These are phyloP conservation scores for Musa itinerans DNA, from an alignment of 176 grass and related monocot species.

Conservation along the genomic window DNA sequence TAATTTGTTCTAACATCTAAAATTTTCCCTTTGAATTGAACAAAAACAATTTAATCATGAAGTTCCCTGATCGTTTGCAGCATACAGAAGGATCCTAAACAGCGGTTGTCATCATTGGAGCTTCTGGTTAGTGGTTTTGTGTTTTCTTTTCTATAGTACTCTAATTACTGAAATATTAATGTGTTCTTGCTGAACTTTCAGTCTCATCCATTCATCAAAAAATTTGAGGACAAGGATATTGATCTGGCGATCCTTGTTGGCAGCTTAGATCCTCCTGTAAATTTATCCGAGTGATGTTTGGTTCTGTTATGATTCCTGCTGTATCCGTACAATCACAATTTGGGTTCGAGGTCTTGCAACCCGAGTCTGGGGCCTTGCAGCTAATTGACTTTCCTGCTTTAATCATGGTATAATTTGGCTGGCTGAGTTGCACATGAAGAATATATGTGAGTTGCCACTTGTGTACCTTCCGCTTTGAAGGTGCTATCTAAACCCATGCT, in stretches of 20 bases:
- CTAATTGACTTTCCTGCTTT: background rate
- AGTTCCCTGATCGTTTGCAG: slow-evolving; percentile 27
- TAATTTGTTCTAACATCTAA: background rate
- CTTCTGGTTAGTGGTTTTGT: slow-evolving; percentile 58
- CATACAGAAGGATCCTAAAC: slow-evolving; percentile 69
- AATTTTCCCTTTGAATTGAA: background rate
- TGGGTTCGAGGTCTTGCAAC: background rate
- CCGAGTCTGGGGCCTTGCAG: background rate
- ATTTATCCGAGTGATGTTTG: slow-evolving; percentile 40
- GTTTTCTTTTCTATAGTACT: background rate
- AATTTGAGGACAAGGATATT: slow-evolving; percentile 85
- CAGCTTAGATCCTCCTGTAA: slow-evolving; percentile 75
- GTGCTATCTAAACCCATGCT: background rate
- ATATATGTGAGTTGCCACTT: background rate
- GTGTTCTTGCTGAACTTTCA: slow-evolving; percentile 13
- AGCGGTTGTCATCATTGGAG: slow-evolving; percentile 70
- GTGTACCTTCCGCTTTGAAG: background rate
- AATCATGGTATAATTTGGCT: background rate
- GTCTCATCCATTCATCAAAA: slow-evolving; percentile 91
- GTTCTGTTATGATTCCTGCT: background rate
- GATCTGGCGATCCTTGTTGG: slow-evolving; percentile 61
- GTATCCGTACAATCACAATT: background rate
- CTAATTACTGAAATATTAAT: slow-evolving; percentile 2
- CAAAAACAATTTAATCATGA: background rate
- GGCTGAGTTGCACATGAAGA: background rate